Conservation (phyloP, 2,329 filamentous ascomycete genomes). For the Talaromyces albobiverticillius region DNA sequence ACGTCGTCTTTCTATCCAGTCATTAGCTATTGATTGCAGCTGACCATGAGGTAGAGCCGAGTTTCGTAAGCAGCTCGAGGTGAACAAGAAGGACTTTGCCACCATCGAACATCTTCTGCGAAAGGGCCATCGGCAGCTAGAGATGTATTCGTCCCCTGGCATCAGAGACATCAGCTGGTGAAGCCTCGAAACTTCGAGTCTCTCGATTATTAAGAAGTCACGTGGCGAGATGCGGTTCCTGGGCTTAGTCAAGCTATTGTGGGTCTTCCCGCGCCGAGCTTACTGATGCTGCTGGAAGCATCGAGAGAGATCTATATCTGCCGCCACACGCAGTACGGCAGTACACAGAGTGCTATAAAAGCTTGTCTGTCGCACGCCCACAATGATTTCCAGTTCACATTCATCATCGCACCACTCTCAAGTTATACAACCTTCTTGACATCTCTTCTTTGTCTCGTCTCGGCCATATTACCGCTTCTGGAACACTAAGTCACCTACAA, state of each 20-base stretch:
- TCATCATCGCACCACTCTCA: background rate
- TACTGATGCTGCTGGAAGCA: conserved; percentile 7
- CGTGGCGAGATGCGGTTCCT: conserved; percentile 8
- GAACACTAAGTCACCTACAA: conserved; percentile 2
- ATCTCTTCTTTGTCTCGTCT: background rate
- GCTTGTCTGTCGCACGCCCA: background rate
- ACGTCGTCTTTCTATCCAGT: conserved; percentile 17
- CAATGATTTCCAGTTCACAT: background rate
- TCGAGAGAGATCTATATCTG: background rate
- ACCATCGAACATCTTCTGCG: conserved; percentile 82
- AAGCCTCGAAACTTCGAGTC: background rate
- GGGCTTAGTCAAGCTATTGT: background rate
- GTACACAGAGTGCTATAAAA: conserved; percentile 6
- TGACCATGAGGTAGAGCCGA: conserved; percentile 56
- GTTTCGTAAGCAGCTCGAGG: conserved; percentile 66
- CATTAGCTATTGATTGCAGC: background rate
- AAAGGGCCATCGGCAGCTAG: conserved; percentile 76
- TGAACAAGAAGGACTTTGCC: conserved; percentile 81
- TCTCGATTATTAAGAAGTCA: conserved; percentile 4
- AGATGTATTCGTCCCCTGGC: conserved; percentile 73
- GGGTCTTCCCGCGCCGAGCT: conserved; percentile 7
- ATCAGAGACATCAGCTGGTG: conserved; percentile 67
- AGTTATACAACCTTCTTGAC: background rate
- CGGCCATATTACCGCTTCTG: no score
- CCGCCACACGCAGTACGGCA: background rate